phyloP scores from a whole-genome alignment of 2,329 filamentous ascomycete species.

The Botrytis sinoallii region DNA sequence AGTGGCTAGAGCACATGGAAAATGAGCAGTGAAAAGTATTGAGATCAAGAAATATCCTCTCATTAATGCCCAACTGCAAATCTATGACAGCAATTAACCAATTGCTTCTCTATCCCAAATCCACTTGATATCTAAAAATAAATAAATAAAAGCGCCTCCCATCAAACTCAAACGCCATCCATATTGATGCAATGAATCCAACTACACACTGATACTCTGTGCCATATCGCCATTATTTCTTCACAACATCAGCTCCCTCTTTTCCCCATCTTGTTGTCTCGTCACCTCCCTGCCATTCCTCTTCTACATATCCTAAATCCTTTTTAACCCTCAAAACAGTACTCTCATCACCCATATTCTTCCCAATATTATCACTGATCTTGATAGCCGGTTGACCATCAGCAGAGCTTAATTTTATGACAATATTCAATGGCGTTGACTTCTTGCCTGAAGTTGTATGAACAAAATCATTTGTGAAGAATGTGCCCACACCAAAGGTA shows the following conservation, averaged over 20 bases:
- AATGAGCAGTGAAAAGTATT: neutral
- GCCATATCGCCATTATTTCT: neutral
- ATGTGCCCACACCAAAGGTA: conserved; percentile 92
- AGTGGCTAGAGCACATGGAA: neutral
- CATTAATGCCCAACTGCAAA: neutral
- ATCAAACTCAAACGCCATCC: conserved; percentile 1
- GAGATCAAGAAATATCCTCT: neutral
- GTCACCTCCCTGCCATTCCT: conserved; percentile 77
- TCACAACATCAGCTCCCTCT: conserved; percentile 36
- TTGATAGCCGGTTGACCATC: conserved; percentile 81
- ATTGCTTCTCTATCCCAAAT: neutral
- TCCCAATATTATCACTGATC: conserved; percentile 81
- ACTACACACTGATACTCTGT: neutral
- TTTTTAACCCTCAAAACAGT: conserved; percentile 82
- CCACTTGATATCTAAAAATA: neutral
- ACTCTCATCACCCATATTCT: conserved; percentile 85
- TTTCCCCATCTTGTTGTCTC: conserved; percentile 80
- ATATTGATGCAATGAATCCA: neutral
- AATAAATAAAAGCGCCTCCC: neutral
- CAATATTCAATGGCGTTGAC: conserved; percentile 90
- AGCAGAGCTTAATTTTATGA: conserved; percentile 92
- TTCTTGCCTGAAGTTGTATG: conserved; percentile 71
- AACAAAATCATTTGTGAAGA: conserved; percentile 91
- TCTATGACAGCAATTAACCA: neutral
- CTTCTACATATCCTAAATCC: conserved; percentile 81